Conservation (phyloP, 2,329 filamentous ascomycete species). For the Xylariaceae sp. region DNA sequence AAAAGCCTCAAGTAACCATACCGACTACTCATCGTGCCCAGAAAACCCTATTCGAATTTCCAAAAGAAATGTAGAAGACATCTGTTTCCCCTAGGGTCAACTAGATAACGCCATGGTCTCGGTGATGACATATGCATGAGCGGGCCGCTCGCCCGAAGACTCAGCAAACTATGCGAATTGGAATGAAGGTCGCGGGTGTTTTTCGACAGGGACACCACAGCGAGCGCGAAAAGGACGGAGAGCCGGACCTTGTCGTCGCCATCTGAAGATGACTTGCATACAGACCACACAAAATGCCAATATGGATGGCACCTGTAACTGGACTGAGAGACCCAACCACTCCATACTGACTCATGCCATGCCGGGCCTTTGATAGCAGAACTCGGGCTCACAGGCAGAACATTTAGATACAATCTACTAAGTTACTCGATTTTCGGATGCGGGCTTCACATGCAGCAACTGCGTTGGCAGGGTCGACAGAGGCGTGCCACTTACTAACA, state of each 20-base stretch:
- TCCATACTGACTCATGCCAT: neutral
- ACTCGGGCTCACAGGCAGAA: neutral
- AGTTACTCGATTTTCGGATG: neutral
- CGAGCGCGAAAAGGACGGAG: neutral
- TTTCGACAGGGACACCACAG: neutral
- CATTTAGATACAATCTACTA: neutral
- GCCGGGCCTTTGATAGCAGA: neutral
- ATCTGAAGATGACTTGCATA: neutral
- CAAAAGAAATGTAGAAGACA: too few species aligned
- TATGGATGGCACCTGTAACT: neutral
- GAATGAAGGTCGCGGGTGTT: neutral
- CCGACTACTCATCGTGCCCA: too few species aligned
- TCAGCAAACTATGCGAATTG: neutral
- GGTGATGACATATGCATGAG: neutral
- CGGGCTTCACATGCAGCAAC: neutral
- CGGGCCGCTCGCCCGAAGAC: neutral
- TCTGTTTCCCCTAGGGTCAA: too few species aligned
- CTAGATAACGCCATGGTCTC: too few species aligned
- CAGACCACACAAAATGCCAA: neutral
- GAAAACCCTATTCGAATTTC: too few species aligned
- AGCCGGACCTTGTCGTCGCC: neutral
- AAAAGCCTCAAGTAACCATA: too few species aligned
- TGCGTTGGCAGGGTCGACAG: neutral
- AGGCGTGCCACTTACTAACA: neutral
- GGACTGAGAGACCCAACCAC: neutral